A percentile compares a stretch with the other conserved stretches of the same genome.
Evolutionary conservation across 83 land plant species (phyloP).

Genomic region (Isoetes engelmannii): DNA sequence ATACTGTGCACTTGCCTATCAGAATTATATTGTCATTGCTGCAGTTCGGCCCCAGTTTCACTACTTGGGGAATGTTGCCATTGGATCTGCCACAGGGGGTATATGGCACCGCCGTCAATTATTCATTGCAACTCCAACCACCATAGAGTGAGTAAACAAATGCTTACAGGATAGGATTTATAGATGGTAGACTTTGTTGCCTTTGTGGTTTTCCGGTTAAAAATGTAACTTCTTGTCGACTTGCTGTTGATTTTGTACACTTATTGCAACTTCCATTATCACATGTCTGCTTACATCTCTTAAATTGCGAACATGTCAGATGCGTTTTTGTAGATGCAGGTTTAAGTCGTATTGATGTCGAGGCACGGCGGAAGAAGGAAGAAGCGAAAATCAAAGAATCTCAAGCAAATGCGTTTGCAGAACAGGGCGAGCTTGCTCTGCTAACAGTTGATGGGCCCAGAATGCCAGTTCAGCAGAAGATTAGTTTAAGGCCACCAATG

Average conservation of each 20-base stretch:
- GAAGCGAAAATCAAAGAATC: constrained; percentile 74
- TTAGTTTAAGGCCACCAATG: constrained; percentile 87
- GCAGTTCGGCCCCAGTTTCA: constrained; percentile 93
- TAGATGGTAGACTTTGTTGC: too few species aligned
- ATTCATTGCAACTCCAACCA: constrained; percentile 94
- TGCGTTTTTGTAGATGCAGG: constrained; percentile 99
- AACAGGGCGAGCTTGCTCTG: constrained; percentile 87
- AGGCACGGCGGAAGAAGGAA: constrained; percentile 73
- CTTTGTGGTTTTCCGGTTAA: too few species aligned
- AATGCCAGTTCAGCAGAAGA: constrained; percentile 43
- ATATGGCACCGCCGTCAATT: constrained; percentile 98
- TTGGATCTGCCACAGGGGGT: constrained; percentile 87
- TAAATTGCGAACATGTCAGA: constrained; percentile 23
- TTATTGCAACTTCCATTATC: too few species aligned
- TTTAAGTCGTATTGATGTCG: constrained; percentile 72
- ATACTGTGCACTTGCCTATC: constrained; percentile 96
- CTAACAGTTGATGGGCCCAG: constrained; percentile 69
- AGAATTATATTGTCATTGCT: constrained; percentile 80
- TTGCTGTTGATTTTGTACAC: too few species aligned
- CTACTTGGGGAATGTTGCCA: constrained; percentile 96
- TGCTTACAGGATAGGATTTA: too few species aligned
- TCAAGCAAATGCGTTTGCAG: constrained; percentile 62
- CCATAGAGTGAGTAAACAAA: constrained; percentile 70
- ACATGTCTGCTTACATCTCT: too few species aligned
- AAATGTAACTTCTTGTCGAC: too few species aligned